Evolutionary conservation across 768 basidiomycete species (phyloP).

Genomic region (Scleroderma citrinum): DNA sequence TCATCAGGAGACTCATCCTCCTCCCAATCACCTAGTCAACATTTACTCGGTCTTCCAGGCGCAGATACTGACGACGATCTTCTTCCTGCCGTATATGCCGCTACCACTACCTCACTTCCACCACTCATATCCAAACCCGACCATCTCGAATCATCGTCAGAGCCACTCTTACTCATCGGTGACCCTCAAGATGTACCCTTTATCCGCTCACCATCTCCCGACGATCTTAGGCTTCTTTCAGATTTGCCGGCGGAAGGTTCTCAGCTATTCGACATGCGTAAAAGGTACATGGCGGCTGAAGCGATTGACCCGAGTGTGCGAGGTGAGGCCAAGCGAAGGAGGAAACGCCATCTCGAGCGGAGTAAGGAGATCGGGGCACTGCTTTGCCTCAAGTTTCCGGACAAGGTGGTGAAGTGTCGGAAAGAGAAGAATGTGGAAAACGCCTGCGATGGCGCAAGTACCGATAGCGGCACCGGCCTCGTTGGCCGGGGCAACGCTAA

Average conservation of each 20-base stretch:
- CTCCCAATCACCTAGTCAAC: conserved; percentile 14
- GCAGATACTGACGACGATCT: conserved; percentile 39
- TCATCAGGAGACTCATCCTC: conserved; percentile 8
- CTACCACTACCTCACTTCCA: conserved; percentile 1
- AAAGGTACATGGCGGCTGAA: conserved; percentile 30
- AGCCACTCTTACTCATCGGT: conserved; percentile 38
- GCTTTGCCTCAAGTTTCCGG: conserved; percentile 48
- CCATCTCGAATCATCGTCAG: neutral
- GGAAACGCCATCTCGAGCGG: conserved; percentile 50
- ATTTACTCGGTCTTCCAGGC: conserved; percentile 35
- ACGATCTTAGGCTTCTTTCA: conserved; percentile 35
- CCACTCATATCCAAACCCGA: conserved; percentile 11
- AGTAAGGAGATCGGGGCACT: conserved; percentile 51
- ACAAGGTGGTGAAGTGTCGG: conserved; percentile 16
- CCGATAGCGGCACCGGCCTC: conserved; percentile 9
- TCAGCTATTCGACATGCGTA: conserved; percentile 36
- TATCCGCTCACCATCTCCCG: conserved; percentile 39
- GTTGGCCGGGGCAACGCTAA: neutral
- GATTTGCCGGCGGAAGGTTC: conserved; percentile 31
- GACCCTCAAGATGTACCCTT: conserved; percentile 33
- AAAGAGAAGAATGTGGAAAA: conserved; percentile 14
- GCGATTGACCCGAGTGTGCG: conserved; percentile 34
- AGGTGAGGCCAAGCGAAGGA: conserved; percentile 38
- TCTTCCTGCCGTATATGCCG: conserved; percentile 23
- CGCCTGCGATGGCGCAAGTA: neutral